Conservation (phyloP, 2,329 filamentous ascomycete species). For the Fusarium bactridioides region DNA sequence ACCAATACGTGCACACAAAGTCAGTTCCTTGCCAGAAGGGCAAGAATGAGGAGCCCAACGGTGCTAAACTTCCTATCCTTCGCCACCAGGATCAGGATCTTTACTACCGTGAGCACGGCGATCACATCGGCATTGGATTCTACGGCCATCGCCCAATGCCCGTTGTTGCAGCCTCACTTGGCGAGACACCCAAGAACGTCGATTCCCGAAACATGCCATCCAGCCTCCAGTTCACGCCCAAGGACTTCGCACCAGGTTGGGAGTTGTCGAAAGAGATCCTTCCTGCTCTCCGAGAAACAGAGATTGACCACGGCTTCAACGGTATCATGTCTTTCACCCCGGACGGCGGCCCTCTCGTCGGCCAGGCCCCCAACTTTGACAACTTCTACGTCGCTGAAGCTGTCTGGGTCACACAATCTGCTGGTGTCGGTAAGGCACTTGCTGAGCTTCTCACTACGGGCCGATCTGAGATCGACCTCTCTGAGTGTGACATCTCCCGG, state of each 20-base stretch:
- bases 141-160: constrained; percentile 71
- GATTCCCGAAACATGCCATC: constrained; percentile 70
- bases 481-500: constrained; percentile 66
- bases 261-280: constrained; percentile 62
- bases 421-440: constrained; percentile 67
- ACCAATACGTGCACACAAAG: constrained; percentile 71
- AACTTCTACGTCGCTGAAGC: constrained; percentile 72
- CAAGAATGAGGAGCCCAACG: constrained; percentile 52
- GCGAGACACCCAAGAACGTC: constrained; percentile 60
- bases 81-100: constrained; percentile 70
- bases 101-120: constrained; percentile 71
- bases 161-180: constrained; percentile 62
- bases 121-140: constrained; percentile 68
- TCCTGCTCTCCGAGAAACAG: constrained; percentile 57
- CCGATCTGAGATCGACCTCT: constrained; percentile 62
- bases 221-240: constrained; percentile 63
- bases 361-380: constrained; percentile 64
- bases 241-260: constrained; percentile 70
- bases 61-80: constrained; percentile 64
- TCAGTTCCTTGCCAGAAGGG: constrained; percentile 53
- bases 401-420: constrained; percentile 73
- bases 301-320: constrained; percentile 69
- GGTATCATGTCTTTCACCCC: constrained; percentile 73
- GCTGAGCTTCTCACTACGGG: constrained; percentile 66
- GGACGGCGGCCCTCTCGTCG: constrained; percentile 67